Base-by-base conservation (phyloP, 768 basidiomycete species). In the Russula brevipes region DNA sequence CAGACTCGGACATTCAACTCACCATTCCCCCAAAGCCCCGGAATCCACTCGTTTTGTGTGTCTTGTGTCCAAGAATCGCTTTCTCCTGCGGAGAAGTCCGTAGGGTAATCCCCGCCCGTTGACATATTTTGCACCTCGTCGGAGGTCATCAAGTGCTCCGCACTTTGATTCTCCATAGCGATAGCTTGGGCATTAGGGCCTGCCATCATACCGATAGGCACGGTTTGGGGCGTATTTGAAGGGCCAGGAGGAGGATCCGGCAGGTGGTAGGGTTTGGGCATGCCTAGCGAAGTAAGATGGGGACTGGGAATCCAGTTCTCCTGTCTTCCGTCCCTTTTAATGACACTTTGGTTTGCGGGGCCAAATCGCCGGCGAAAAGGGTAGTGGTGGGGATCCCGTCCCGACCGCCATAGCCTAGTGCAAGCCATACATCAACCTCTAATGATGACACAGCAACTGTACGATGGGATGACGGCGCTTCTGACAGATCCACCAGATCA, bases 1-100 rank as follows among this genome's bases (percentile, higher is more conserved):
- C 35, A 24, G 1, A 12, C 24, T 12, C 12, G 12, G 51, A n/a
- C 19, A 47, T 45, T 42, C 35, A 41, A 47, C 63, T 60, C 41
- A 64, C 63, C 63, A 49, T 64, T 17, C 19, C 11, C n/a, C n/a
- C 36, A 42, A 64, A 64, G 24, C 59, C 59, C n/a, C 6, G 63
- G 63, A 30, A 64, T 56, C 58, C 58, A 59, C 24, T 51, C 63
- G 35, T 55, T 59, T 19, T 59, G 58, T 2, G 46, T 24, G 17
- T 64, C 63, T 55, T 60, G 58, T 12, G 41, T 17, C 54, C 63
- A 39, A 16, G 35, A 2, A 41, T 64, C 58, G 35, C 14, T 39
- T 33, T 59, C 58, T 24, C 49, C 63, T 5, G 9, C n/a, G 4
- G 58, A 19, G 58, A 54, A 51, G 2, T 3, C 41, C n/a, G 9